phyloP scores from a whole-genome alignment of 306 rosid genomes.

The Ammopiptanthus mongolicus region DNA sequence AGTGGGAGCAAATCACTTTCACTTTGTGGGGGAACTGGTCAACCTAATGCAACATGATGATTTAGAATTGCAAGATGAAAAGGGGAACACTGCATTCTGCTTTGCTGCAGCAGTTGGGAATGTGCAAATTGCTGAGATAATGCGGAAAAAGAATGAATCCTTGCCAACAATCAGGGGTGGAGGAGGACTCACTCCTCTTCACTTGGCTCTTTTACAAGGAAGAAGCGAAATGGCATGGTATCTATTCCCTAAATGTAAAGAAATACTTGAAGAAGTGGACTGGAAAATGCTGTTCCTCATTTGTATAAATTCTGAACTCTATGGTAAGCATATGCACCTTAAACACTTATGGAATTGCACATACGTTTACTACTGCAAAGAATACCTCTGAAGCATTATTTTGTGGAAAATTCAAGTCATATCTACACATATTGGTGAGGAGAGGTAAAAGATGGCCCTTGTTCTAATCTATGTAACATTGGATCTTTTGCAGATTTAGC shows the following conservation, averaged over 20 bases:
- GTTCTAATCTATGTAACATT: not conserved
- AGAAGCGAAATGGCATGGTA: slow-evolving; percentile 22
- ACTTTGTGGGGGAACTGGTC: slow-evolving; percentile 30
- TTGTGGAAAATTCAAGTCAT: too few species aligned
- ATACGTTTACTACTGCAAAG: too few species aligned
- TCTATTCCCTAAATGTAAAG: not conserved
- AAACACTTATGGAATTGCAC: too few species aligned
- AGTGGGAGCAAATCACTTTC: slow-evolving; percentile 27
- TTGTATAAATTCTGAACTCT: slow-evolving; percentile 20
- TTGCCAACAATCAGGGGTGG: slow-evolving; percentile 33
- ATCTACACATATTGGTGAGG: too few species aligned
- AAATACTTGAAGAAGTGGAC: not conserved
- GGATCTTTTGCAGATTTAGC: slow-evolving; percentile 33
- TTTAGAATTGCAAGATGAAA: slow-evolving; percentile 14
- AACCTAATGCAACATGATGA: not conserved
- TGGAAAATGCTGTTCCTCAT: slow-evolving; percentile 5
- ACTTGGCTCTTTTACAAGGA: slow-evolving; percentile 32
- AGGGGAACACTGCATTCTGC: slow-evolving; percentile 35
- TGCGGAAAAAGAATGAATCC: not conserved
- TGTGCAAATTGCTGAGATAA: slow-evolving; percentile 21
- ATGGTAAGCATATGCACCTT: slow-evolving; percentile 38
- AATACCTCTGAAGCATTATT: too few species aligned
- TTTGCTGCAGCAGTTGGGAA: slow-evolving; percentile 34
- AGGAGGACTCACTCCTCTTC: slow-evolving; percentile 22
- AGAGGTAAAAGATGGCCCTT: not conserved